Percentiles rank a stretch among this genome's conserved stretches.
These are phyloP conservation scores for Silene uniflora DNA, from an alignment of 148 eudicot species.

Conservation along the genomic window DNA sequence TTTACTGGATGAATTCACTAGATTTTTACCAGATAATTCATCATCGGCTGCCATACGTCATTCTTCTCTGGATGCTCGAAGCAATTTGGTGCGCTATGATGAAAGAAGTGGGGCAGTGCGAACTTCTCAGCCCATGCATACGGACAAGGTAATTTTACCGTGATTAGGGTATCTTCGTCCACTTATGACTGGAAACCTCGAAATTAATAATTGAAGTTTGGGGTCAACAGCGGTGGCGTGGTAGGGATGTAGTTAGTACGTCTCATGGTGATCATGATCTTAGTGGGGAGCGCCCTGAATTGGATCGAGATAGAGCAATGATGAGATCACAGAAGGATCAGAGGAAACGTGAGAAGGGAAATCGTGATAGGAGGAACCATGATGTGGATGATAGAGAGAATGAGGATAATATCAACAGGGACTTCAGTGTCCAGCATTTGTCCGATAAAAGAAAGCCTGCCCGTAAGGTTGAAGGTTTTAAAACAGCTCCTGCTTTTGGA, in stretches of 20 bases:
- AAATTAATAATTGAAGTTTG: conserved; percentile 2
- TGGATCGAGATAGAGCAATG: conserved; percentile 67
- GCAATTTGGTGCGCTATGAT: conserved; percentile 43
- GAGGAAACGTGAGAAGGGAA: conserved; percentile 82
- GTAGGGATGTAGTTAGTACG: conserved; percentile 49
- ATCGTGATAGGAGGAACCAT: conserved; percentile 59
- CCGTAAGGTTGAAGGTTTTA: conserved; percentile 60
- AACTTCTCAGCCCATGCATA: conserved; percentile 42
- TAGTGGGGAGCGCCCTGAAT: conserved; percentile 60
- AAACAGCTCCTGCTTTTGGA: conserved; percentile 31
- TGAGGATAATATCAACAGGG: conserved; percentile 55
- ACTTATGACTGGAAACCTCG: not conserved
- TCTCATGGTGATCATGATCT: conserved; percentile 55
- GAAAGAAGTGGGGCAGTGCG: conserved; percentile 63
- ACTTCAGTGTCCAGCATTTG: conserved; percentile 44
- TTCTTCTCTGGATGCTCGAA: conserved; percentile 46
- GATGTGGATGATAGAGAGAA: conserved; percentile 69
- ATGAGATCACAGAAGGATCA: conserved; percentile 68
- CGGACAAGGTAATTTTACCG: conserved; percentile 55
- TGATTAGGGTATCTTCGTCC: not conserved
- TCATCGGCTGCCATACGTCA: conserved; percentile 48
- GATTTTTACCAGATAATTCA: conserved; percentile 88
- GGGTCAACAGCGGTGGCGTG: conserved; percentile 53
- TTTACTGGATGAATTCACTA: conserved; percentile 89
- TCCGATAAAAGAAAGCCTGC: conserved; percentile 67